These are phyloP conservation scores for Salix viminalis DNA, from an alignment of 345 rosid genomes.

Conservation along the genomic window DNA sequence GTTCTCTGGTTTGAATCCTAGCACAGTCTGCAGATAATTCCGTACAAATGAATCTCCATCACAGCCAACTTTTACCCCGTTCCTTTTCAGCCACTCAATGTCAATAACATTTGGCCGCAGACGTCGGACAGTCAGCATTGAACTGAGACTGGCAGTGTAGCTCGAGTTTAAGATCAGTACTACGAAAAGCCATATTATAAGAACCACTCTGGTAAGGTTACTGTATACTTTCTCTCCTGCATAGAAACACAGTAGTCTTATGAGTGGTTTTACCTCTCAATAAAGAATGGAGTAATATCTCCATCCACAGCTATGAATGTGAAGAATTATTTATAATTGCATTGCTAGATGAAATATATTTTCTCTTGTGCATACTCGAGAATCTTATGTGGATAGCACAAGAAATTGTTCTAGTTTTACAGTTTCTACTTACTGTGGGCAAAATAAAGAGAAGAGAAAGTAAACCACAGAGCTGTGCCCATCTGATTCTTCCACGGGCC, in stretches of 20 bases:
- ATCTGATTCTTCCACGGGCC: slow-evolving; percentile 39
- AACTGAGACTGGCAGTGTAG: slow-evolving; percentile 59
- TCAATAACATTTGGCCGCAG: slow-evolving; percentile 35
- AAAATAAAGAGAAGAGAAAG: slow-evolving; percentile 52
- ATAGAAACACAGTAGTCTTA: background rate
- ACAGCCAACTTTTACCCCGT: slow-evolving; percentile 39
- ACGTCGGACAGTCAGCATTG: slow-evolving; percentile 48
- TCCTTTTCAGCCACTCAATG: slow-evolving; percentile 29
- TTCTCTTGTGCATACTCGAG: background rate
- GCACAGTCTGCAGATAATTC: slow-evolving; percentile 30
- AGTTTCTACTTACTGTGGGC: slow-evolving; percentile 46
- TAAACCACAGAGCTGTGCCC: slow-evolving; percentile 40
- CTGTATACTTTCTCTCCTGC: slow-evolving; percentile 43
- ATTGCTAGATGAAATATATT: background rate
- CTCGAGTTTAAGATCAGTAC: slow-evolving; percentile 52
- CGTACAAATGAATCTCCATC: slow-evolving; percentile 47
- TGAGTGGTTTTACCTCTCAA: too few relatives aligned
- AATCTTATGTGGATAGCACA: too few relatives aligned
- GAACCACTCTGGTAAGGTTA: slow-evolving; percentile 43
- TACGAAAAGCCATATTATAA: slow-evolving; percentile 53
- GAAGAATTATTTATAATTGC: too few relatives aligned
- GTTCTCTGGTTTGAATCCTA: slow-evolving; percentile 20
- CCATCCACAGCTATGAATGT: too few relatives aligned
- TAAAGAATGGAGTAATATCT: too few relatives aligned
- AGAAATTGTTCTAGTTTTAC: background rate